Percentiles rank a stretch among this genome's conserved stretches.
phyloP scores from a whole-genome alignment of 148 eudicot species.

The Linanthus parryae region DNA sequence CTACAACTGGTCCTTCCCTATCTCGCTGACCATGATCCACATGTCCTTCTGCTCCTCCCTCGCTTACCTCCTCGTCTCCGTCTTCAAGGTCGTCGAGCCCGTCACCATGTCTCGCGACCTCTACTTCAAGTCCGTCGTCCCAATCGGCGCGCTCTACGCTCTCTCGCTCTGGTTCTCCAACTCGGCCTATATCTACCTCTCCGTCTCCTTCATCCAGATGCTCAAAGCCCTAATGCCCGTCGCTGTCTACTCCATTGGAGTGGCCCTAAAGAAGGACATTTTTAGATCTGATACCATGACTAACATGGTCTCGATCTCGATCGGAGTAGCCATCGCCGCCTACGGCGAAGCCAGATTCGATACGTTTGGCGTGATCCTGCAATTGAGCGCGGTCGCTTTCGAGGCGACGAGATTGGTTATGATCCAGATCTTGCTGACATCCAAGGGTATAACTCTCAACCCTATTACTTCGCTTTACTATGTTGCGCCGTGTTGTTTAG shows the following conservation, averaged over 20 bases:
- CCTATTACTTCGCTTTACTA: constrained; percentile 61
- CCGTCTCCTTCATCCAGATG: constrained; percentile 75
- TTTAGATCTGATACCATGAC: constrained; percentile 48
- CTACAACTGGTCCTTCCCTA: constrained; percentile 72
- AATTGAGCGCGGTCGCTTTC: constrained; percentile 58
- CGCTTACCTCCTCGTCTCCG: constrained; percentile 37
- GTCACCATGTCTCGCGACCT: constrained; percentile 50
- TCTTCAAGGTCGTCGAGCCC: constrained; percentile 46
- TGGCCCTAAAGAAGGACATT: constrained; percentile 45
- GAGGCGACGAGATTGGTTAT: constrained; percentile 65
- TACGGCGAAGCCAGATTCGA: constrained; percentile 71
- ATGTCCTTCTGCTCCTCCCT: constrained; percentile 60
- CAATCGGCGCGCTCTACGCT: constrained; percentile 57
- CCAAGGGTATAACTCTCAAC: constrained; percentile 53
- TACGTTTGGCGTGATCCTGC: constrained; percentile 53
- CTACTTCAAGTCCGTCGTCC: constrained; percentile 48
- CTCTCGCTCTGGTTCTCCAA: constrained; percentile 57
- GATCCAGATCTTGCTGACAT: constrained; percentile 52
- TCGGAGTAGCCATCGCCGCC: constrained; percentile 73
- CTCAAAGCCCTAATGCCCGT: constrained; percentile 76
- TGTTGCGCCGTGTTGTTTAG: constrained; percentile 66
- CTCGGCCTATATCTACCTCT: constrained; percentile 60
- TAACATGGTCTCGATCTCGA: constrained; percentile 58
- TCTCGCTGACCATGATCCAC: constrained; percentile 76
- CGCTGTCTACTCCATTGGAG: constrained; percentile 60